These are phyloP conservation scores for Polymyxa betae DNA, from an alignment of 208 protist genomes.

Conservation along the genomic window DNA sequence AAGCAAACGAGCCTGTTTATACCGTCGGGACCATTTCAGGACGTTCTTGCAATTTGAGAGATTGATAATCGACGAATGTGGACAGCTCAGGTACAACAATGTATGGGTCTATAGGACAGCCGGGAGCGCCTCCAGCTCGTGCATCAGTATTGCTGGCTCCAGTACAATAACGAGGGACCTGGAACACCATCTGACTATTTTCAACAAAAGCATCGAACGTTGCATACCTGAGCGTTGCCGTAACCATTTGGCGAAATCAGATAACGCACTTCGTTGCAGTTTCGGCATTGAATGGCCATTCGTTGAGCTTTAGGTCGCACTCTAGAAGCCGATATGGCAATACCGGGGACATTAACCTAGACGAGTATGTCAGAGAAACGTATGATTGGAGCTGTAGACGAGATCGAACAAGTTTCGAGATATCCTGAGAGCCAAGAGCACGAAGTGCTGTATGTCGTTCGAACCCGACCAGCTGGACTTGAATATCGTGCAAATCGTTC, in stretches of 20 bases:
- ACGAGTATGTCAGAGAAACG: background rate
- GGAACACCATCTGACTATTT: background rate
- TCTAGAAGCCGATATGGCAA: slow-evolving; percentile 58
- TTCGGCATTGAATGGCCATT: slow-evolving; percentile 53
- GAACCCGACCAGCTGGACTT: slow-evolving; percentile 35
- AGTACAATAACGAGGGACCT: background rate
- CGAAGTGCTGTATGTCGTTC: slow-evolving; percentile 51
- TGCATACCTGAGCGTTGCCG: background rate
- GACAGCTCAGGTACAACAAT: slow-evolving; percentile 65
- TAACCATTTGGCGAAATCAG: background rate
- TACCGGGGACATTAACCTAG: slow-evolving; percentile 59
- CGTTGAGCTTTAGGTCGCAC: slow-evolving; percentile 56
- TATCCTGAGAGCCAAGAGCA: slow-evolving; percentile 24
- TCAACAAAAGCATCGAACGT: background rate
- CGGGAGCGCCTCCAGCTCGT: background rate
- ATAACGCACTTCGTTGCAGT: slow-evolving; percentile 43
- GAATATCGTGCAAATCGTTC: slow-evolving; percentile 37
- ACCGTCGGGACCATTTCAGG: slow-evolving; percentile 70
- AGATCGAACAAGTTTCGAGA: slow-evolving; percentile 17
- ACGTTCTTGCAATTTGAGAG: slow-evolving; percentile 69
- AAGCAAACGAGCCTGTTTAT: slow-evolving; percentile 63
- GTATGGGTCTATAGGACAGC: slow-evolving; percentile 70
- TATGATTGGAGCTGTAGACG: too few species aligned
- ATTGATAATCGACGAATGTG: slow-evolving; percentile 62
- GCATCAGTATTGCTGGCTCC: background rate